These are phyloP conservation scores for Talaromyces albobiverticillius DNA, from an alignment of 2,329 filamentous ascomycete genomes.

Conservation along the genomic window DNA sequence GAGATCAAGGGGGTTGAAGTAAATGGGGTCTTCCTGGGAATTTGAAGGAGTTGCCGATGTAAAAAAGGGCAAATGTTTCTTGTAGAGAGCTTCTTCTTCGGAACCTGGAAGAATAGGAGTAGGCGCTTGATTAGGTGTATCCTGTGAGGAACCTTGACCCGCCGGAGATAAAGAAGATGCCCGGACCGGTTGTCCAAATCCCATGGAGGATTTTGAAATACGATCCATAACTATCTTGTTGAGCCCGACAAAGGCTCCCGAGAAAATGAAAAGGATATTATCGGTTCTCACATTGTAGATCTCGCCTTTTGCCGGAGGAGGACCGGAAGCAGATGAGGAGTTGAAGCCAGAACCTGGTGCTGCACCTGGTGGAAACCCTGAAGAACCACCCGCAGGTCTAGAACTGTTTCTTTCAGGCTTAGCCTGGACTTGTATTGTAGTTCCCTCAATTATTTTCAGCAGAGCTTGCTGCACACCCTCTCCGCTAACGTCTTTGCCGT, in stretches of 20 bases:
- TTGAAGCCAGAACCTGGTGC: slow-evolving; percentile 17
- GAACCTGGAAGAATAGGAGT: slow-evolving; percentile 59
- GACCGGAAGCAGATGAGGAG: slow-evolving; percentile 25
- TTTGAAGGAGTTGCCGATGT: slow-evolving; percentile 51
- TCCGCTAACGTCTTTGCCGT: slow-evolving; percentile 90
- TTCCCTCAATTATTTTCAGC: slow-evolving; percentile 93
- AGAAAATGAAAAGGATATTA: slow-evolving; percentile 96
- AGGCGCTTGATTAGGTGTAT: slow-evolving; percentile 31
- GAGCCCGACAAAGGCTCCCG: slow-evolving; percentile 88
- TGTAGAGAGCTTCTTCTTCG: slow-evolving; percentile 60
- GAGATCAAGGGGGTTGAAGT: slow-evolving; percentile 65
- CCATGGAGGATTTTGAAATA: slow-evolving; percentile 82
- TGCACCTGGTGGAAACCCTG: slow-evolving; percentile 16
- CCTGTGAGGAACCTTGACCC: slow-evolving; percentile 22
- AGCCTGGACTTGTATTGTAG: slow-evolving; percentile 85
- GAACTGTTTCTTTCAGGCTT: slow-evolving; percentile 56
- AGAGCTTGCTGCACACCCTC: slow-evolving; percentile 96
- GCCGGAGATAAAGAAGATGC: slow-evolving; percentile 37
- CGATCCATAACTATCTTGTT: slow-evolving; percentile 84
- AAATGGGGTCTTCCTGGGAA: slow-evolving; percentile 41
- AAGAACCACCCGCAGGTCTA: slow-evolving; percentile 32
- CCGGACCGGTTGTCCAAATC: slow-evolving; percentile 82
- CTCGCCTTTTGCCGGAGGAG: slow-evolving; percentile 52
- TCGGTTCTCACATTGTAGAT: slow-evolving; percentile 79
- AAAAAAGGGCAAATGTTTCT: slow-evolving; percentile 59